Evolutionary conservation across 2,329 filamentous ascomycete species (phyloP).

Genomic region (Cryoendolithus antarcticus): DNA sequence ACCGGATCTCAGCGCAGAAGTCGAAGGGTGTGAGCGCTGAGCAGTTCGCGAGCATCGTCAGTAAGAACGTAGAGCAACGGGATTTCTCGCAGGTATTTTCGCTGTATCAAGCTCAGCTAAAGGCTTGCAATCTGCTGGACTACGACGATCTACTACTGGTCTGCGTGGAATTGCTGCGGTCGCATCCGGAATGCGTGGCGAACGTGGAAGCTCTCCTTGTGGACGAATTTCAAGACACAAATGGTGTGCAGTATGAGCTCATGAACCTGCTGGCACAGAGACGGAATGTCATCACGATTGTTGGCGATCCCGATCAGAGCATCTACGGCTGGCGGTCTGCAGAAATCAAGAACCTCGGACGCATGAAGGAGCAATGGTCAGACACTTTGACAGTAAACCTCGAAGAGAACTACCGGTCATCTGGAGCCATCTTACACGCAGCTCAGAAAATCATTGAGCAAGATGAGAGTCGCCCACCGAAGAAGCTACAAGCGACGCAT

Average conservation of each 20-base stretch:
- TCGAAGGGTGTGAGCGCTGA: constrained; percentile 40
- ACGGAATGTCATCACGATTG: constrained; percentile 71
- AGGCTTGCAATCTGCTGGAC: constrained; percentile 70
- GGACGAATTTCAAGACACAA: constrained; percentile 97
- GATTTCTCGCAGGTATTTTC: constrained; percentile 57
- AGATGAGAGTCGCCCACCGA: constrained; percentile 67
- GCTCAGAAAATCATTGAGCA: constrained; percentile 85
- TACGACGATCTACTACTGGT: constrained; percentile 85
- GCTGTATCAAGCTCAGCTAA: constrained; percentile 67
- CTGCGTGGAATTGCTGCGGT: constrained; percentile 65
- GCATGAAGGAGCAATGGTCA: constrained; percentile 64
- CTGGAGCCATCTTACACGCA: constrained; percentile 66
- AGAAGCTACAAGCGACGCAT: constrained; percentile 69
- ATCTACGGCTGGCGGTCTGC: constrained; percentile 95
- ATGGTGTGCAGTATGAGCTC: constrained; percentile 84
- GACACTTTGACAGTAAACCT: constrained; percentile 72
- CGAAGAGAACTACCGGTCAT: constrained; percentile 91
- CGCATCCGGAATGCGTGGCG: constrained; percentile 66
- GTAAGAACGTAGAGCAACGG: constrained; percentile 42
- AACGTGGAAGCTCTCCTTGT: constrained; percentile 88
- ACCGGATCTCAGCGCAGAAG: constrained; percentile 59
- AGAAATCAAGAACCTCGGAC: constrained; percentile 75
- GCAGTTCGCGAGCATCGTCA: constrained; percentile 19
- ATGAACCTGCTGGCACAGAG: constrained; percentile 76
- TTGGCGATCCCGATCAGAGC: constrained; percentile 93